Percentiles rank a stretch among this genome's conserved stretches.
phyloP scores from a whole-genome alignment of 2,329 filamentous ascomycete genomes.

The Ascochyta viciae-villosae region DNA sequence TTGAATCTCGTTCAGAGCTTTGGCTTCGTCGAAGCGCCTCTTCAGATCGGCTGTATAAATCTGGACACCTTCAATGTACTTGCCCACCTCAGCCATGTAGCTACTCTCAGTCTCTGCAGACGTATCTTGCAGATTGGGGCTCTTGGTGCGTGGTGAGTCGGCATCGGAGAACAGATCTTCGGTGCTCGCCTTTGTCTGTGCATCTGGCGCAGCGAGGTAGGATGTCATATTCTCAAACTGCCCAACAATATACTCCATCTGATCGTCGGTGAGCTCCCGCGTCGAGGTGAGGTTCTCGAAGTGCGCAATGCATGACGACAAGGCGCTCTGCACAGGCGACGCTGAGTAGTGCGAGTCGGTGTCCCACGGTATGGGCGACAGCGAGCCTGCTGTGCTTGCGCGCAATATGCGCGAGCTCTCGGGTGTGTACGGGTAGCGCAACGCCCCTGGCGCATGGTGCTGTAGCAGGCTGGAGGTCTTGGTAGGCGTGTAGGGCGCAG shows the following conservation, averaged over 20 bases:
- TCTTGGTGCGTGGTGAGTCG: conserved; percentile 10
- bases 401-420: conserved; percentile 37
- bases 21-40: conserved; percentile 43
- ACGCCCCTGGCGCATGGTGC: conserved; percentile 20
- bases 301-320: conserved; percentile 42
- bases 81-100: conserved; percentile 37
- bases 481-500: conserved; percentile 33
- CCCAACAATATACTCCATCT: conserved; percentile 44
- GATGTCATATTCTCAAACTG: conserved; percentile 44
- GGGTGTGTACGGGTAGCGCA: conserved; percentile 44
- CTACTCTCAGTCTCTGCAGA: conserved; percentile 17
- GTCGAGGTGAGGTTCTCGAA: conserved; percentile 42
- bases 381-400: conserved; percentile 19
- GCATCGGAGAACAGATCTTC: conserved; percentile 29
- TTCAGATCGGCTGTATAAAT: conserved; percentile 35
- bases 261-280: conserved; percentile 40
- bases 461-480: conserved; percentile 22
- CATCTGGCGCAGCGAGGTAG: conserved; percentile 37
- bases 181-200: conserved; percentile 29
- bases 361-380: conserved; percentile 38
- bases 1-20: conserved; percentile 42
- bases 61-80: conserved; percentile 38
- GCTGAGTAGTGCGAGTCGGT: conserved; percentile 22
- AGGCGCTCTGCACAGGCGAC: conserved; percentile 40
- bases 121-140: not conserved